These are phyloP conservation scores for Coriaria nepalensis DNA, from an alignment of 306 rosid species.

Conservation along the genomic window DNA sequence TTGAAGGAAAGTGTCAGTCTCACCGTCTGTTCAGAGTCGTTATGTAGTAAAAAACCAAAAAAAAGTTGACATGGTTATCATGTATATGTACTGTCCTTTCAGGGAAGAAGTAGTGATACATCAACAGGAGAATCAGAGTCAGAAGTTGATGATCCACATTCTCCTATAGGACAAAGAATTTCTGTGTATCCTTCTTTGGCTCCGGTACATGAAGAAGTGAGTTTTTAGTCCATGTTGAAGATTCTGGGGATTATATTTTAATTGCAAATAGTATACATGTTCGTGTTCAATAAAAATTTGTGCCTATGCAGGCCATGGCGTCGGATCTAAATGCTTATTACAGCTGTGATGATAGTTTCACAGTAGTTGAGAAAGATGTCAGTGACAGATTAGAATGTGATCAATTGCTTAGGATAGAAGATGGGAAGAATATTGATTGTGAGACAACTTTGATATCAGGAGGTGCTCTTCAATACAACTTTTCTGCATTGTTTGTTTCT, in stretches of 20 bases:
- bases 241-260: not conserved
- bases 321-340: conserved; percentile 49
- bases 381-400: not conserved
- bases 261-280: not conserved
- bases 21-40: not conserved
- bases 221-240: conserved; percentile 13
- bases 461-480: conserved; percentile 30
- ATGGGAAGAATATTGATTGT: conserved; percentile 14
- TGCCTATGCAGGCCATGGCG: conserved; percentile 30
- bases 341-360: conserved; percentile 64
- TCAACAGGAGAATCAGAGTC: conserved; percentile 66
- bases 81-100: conserved; percentile 9
- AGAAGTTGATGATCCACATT: conserved; percentile 58
- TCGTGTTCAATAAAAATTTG: conserved; percentile 3
- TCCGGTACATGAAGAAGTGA: conserved; percentile 77
- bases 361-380: conserved; percentile 19
- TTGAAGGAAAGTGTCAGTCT: conserved; percentile 45
- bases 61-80: conserved; percentile 1
- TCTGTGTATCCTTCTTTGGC: conserved; percentile 39
- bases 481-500: conserved; percentile 12
- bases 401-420: conserved; percentile 20
- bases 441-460: conserved; percentile 30
- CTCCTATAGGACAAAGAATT: conserved; percentile 37
- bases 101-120: conserved; percentile 55
- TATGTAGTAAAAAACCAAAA: conserved; percentile 6